Conservation (phyloP, 306 rosid genomes). For the Glycine latifolia region DNA sequence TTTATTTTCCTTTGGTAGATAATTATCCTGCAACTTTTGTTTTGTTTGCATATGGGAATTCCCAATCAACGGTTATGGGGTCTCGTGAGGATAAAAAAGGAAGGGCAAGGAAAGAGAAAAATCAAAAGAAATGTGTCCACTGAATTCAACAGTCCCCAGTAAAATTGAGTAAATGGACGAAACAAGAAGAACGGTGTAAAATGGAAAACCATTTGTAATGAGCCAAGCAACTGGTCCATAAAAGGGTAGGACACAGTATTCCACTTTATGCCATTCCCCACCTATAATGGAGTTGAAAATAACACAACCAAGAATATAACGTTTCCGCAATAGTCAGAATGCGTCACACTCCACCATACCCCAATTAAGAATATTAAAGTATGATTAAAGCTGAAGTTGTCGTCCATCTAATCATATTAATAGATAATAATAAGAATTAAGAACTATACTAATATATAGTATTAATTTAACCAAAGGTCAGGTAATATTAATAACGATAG, state of each 20-base stretch:
- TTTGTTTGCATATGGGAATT: constrained; percentile 34
- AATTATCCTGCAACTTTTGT: constrained; percentile 42
- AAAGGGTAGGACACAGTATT: constrained; percentile 37
- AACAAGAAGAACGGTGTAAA: constrained; percentile 53
- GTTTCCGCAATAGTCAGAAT: constrained; percentile 48
- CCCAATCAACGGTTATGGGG: constrained; percentile 57
- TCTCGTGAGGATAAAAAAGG: constrained; percentile 45
- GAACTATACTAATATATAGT: too few species aligned
- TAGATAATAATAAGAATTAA: not conserved
- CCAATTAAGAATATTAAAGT: constrained; percentile 43
- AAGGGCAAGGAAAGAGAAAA: not conserved
- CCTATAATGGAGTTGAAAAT: constrained; percentile 55
- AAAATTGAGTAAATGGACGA: constrained; percentile 41
- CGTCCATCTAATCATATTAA: constrained; percentile 27
- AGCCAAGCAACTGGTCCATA: constrained; percentile 56
- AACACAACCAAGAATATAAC: constrained; percentile 55
- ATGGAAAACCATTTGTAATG: constrained; percentile 50
- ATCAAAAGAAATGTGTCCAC: not conserved
- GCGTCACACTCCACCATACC: constrained; percentile 57
- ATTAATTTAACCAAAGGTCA: not conserved
- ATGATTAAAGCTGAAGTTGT: constrained; percentile 38
- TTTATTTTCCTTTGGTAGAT: constrained; percentile 2
- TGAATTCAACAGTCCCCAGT: constrained; percentile 43
- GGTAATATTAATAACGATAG: not conserved
- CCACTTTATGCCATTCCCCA: constrained; percentile 63